Evolutionary conservation across 2,329 filamentous ascomycete species (phyloP).

Genomic region (Phialophora verrucosa): DNA sequence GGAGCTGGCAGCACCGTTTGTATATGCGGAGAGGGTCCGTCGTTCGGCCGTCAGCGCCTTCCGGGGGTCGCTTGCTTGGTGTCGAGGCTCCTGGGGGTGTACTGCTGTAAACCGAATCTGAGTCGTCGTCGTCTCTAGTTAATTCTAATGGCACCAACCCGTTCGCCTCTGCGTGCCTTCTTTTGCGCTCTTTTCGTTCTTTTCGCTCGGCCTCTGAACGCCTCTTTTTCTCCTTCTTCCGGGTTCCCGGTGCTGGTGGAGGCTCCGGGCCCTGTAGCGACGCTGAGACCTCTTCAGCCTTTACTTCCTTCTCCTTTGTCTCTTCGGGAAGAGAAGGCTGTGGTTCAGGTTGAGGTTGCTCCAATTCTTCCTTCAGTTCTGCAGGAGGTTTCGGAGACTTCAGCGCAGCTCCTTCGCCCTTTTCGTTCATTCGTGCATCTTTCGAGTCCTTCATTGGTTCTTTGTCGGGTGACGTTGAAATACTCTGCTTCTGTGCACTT

Average conservation of each 20-base stretch:
- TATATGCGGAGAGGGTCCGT: slow-evolving; percentile 94
- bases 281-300: slow-evolving; percentile 27
- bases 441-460: slow-evolving; percentile 41
- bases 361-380: slow-evolving; percentile 64
- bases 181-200: slow-evolving; percentile 86
- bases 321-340: slow-evolving; percentile 23
- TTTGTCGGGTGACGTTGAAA: slow-evolving; percentile 40
- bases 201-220: slow-evolving; percentile 90
- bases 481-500: slow-evolving; percentile 36
- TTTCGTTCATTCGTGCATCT: slow-evolving; percentile 67
- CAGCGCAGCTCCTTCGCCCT: slow-evolving; percentile 74
- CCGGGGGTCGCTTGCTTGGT: slow-evolving; percentile 51
- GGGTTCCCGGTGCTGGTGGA: slow-evolving; percentile 57
- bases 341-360: slow-evolving; percentile 55
- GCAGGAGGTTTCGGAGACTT: slow-evolving; percentile 67
- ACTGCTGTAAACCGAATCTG: slow-evolving; percentile 53
- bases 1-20: slow-evolving; percentile 87
- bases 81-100: slow-evolving; percentile 41
- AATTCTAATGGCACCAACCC: slow-evolving; percentile 86
- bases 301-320: slow-evolving; percentile 41
- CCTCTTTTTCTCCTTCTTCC: slow-evolving; percentile 96
- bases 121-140: slow-evolving; percentile 69
- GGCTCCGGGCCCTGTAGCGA: slow-evolving; percentile 36
- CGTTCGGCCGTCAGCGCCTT: slow-evolving; percentile 74
- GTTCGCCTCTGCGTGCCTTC: slow-evolving; percentile 83